Evolutionary conservation across 2,329 filamentous ascomycete species (phyloP).

Genomic region (Exophiala bonariae): DNA sequence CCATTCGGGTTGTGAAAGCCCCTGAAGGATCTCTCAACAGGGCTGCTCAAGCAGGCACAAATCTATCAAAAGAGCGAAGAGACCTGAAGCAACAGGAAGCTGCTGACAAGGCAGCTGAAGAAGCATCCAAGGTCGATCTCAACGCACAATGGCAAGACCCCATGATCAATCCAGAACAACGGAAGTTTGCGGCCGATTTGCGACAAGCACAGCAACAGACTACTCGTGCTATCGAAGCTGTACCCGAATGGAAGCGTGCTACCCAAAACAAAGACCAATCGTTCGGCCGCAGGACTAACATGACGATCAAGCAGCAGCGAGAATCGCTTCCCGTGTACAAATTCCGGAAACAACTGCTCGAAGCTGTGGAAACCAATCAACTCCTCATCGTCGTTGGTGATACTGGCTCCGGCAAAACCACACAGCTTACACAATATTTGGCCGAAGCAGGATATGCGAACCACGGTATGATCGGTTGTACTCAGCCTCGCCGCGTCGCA

Average conservation of each 20-base stretch:
- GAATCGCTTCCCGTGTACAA: constrained; percentile 86
- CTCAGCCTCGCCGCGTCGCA: constrained; percentile 91
- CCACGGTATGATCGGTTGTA: constrained; percentile 89
- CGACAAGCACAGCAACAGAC: constrained; percentile 62
- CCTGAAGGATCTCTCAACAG: constrained; percentile 98
- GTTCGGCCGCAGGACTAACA: constrained; percentile 79
- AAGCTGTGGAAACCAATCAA: constrained; percentile 84
- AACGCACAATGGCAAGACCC: constrained; percentile 95
- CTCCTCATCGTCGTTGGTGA: constrained; percentile 95
- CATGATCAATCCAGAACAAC: constrained; percentile 81
- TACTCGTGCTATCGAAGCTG: constrained; percentile 61
- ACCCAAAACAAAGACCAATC: constrained; percentile 77
- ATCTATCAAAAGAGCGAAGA: constrained; percentile 83
- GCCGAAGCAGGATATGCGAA: constrained; percentile 93
- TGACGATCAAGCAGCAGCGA: constrained; percentile 94
- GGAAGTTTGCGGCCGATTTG: constrained; percentile 86
- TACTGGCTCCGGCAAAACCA: constrained; percentile 96
- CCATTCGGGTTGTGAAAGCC: constrained; percentile 94
- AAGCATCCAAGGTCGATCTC: constrained; percentile 76
- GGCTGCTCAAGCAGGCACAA: constrained; percentile 89
- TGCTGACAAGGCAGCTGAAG: constrained; percentile 73
- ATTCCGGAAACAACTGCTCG: constrained; percentile 82
- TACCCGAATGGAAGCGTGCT: constrained; percentile 91
- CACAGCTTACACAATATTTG: constrained; percentile 92
- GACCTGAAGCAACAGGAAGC: constrained; percentile 87